Conservation (phyloP, 495 filamentous ascomycete species). For the Astrothelium macrocarpum region DNA sequence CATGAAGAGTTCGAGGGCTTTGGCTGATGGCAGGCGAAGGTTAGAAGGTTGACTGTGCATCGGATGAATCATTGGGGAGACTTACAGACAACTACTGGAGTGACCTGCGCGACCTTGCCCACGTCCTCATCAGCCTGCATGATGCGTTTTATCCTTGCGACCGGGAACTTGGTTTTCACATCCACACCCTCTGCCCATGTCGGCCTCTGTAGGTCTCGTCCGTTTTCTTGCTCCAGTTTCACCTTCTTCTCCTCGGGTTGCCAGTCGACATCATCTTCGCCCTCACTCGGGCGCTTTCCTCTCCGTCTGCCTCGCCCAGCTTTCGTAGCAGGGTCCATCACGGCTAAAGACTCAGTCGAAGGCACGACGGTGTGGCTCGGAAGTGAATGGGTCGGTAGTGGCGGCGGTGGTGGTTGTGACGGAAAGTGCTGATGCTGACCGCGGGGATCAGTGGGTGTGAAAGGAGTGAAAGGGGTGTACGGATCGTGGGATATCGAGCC, state of each 20-base stretch:
- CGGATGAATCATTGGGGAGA: too few relatives aligned
- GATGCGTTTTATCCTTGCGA: slow-evolving; percentile 95
- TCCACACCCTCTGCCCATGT: slow-evolving; percentile 41
- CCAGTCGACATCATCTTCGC: neutral
- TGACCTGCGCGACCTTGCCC: slow-evolving; percentile 95
- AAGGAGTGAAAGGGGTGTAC: slow-evolving; percentile 18
- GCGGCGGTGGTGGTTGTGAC: neutral
- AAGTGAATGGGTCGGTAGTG: neutral
- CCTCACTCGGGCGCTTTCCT: slow-evolving; percentile 1
- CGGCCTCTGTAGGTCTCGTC: slow-evolving; percentile 12
- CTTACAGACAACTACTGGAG: slow-evolving; percentile 82
- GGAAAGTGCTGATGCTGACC: slow-evolving; percentile 6
- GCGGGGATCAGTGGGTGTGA: slow-evolving; percentile 7
- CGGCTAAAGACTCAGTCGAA: neutral
- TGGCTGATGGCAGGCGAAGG: slow-evolving; percentile 37
- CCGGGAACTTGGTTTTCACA: slow-evolving; percentile 92
- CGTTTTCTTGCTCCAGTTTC: slow-evolving; percentile 13
- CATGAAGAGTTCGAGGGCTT: slow-evolving; percentile 97
- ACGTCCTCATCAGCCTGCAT: slow-evolving; percentile 99
- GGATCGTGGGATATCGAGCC: slow-evolving; percentile 26
- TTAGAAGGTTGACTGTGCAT: slow-evolving; percentile 10
- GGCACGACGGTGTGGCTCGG: neutral
- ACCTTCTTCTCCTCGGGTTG: slow-evolving; percentile 3
- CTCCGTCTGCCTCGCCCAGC: neutral
- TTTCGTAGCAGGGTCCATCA: neutral